Evolutionary conservation across 371 early-diverging fungal genomes (phyloP).

Genomic region (Mortierella sp.): DNA sequence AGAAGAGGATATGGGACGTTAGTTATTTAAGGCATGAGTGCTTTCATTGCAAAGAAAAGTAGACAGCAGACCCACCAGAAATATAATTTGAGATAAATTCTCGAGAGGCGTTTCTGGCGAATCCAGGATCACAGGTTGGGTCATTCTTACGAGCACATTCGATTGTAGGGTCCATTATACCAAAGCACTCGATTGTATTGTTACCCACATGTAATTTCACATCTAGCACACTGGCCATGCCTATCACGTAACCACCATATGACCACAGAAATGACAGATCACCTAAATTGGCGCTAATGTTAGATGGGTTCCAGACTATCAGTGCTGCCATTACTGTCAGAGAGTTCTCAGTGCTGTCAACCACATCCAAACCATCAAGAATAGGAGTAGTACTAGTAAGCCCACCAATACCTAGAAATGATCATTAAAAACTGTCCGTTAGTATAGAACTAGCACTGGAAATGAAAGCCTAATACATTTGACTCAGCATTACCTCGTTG

Average conservation of each 20-base stretch:
- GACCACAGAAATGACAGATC: constrained; percentile 44
- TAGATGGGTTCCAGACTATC: constrained; percentile 45
- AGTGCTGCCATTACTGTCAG: constrained; percentile 39
- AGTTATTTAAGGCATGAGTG: not conserved
- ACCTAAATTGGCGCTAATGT: constrained; percentile 42
- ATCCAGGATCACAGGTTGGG: constrained; percentile 32
- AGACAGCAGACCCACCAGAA: constrained; percentile 32
- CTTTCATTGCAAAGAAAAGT: not conserved
- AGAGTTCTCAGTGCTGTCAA: constrained; percentile 46
- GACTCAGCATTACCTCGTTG: constrained; percentile 31
- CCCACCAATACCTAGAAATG: constrained; percentile 37
- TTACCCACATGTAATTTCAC: constrained; percentile 23
- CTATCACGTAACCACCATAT: constrained; percentile 29
- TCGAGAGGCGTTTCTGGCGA: constrained; percentile 33
- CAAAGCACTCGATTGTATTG: constrained; percentile 47
- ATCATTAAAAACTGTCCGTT: not conserved
- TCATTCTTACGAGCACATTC: constrained; percentile 30
- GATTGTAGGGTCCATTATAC: constrained; percentile 45
- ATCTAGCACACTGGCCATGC: constrained; percentile 37
- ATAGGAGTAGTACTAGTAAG: constrained; percentile 27
- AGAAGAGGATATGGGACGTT: not conserved
- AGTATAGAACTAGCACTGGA: not conserved
- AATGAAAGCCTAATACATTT: not conserved
- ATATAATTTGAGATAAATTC: constrained; percentile 53
- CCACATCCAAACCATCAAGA: constrained; percentile 41